Conservation (phyloP, 441 rosid species). For the Arabidopsis lyrata region DNA sequence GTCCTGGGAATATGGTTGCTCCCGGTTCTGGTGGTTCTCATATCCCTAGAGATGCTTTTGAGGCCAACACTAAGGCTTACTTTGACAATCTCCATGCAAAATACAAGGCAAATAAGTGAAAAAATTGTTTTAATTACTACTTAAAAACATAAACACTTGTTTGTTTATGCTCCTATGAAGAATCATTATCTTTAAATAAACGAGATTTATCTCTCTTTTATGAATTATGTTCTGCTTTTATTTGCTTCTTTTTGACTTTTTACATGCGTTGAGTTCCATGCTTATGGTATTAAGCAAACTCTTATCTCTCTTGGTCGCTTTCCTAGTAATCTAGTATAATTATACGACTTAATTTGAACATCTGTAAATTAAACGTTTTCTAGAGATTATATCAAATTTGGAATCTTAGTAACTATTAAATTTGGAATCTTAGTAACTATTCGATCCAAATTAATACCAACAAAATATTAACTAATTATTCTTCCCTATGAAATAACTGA, state of each 20-base stretch:
- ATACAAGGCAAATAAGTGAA: slow-evolving; percentile 7
- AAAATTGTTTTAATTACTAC: neutral
- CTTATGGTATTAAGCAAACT: neutral
- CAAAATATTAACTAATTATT: no score
- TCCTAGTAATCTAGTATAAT: neutral
- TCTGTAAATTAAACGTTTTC: no score
- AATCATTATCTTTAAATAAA: slow-evolving; percentile 1
- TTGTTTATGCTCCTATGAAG: slow-evolving; percentile 10
- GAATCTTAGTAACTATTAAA: no score
- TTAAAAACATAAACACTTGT: neutral
- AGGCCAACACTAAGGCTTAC: slow-evolving; percentile 12
- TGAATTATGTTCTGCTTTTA: neutral
- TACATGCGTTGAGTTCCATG: neutral
- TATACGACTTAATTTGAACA: no score
- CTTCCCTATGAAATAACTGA: neutral
- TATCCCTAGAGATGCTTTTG: slow-evolving; percentile 33
- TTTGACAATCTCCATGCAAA: slow-evolving; percentile 32
- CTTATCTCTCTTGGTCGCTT: neutral
- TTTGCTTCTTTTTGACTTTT: neutral
- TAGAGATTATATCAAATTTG: no score
- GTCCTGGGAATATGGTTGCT: slow-evolving; percentile 20
- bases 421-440: neutral
- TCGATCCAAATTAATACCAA: neutral
- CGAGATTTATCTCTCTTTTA: neutral
- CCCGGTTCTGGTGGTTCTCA: slow-evolving; percentile 30